Conservation (phyloP, 257 asterid species). For the Solanum pinnatisectum region DNA sequence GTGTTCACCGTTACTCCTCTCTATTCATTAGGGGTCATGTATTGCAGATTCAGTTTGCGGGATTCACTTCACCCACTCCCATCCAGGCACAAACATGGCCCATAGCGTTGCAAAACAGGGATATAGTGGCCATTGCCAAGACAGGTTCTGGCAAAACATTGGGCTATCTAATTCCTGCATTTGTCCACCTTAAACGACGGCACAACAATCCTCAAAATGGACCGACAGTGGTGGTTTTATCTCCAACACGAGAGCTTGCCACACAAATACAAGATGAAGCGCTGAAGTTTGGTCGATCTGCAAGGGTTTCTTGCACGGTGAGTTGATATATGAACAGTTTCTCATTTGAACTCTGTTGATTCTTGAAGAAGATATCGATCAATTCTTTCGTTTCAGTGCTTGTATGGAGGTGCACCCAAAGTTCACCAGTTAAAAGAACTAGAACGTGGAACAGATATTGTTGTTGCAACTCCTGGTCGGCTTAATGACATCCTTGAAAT, state of each 20-base stretch:
- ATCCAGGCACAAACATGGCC: slow-evolving; percentile 99
- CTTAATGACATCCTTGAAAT: slow-evolving; percentile 96
- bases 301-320: slow-evolving; percentile 92
- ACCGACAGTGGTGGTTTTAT: slow-evolving; percentile 80
- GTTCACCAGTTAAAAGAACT: slow-evolving; percentile 81
- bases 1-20: not conserved
- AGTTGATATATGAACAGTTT: not conserved
- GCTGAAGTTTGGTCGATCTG: slow-evolving; percentile 86
- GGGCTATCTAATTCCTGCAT: slow-evolving; percentile 92
- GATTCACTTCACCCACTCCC: slow-evolving; percentile 90
- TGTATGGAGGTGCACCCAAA: slow-evolving; percentile 96
- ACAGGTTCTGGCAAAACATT: slow-evolving; percentile 97
- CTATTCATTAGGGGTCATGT: slow-evolving; percentile 15
- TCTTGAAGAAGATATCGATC: slow-evolving; percentile 2
- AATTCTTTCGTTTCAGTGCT: slow-evolving; percentile 50
- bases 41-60: slow-evolving; percentile 69
- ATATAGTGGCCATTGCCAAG: slow-evolving; percentile 96
- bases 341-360: not conserved
- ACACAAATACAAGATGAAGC: slow-evolving; percentile 99
- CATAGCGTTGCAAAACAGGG: slow-evolving; percentile 64
- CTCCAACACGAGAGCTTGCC: slow-evolving; percentile 99
- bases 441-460: slow-evolving; percentile 86
- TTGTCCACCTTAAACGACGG: slow-evolving; percentile 61
- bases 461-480: slow-evolving; percentile 98
- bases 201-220: slow-evolving; percentile 76